phyloP scores from a whole-genome alignment of 2,329 filamentous ascomycete genomes.

The Aspergillus quadrilineatus region DNA sequence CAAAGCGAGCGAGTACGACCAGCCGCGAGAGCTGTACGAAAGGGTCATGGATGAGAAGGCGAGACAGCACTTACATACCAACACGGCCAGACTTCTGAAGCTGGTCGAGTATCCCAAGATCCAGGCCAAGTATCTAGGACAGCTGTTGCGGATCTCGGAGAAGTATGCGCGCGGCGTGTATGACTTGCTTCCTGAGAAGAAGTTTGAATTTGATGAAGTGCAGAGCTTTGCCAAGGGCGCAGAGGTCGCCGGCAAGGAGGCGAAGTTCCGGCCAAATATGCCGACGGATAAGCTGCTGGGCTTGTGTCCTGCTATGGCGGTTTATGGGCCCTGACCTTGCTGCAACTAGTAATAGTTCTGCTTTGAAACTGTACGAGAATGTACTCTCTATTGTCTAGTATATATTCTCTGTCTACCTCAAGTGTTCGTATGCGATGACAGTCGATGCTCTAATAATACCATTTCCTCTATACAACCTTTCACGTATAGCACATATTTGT shows the following conservation, averaged over 20 bases:
- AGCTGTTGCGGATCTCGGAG: constrained; percentile 51
- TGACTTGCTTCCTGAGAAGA: constrained; percentile 44
- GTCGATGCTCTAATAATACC: too few relatives aligned
- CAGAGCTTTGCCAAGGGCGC: constrained; percentile 45
- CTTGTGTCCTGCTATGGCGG: neutral
- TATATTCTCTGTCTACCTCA: too few relatives aligned
- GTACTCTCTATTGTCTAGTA: too few relatives aligned
- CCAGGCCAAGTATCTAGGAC: constrained; percentile 54
- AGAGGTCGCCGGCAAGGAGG: constrained; percentile 42
- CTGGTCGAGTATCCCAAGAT: constrained; percentile 47
- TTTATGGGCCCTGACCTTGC: constrained; percentile 7
- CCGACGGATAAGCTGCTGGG: constrained; percentile 8
- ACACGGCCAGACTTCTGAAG: constrained; percentile 50
- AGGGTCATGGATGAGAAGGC: constrained; percentile 49
- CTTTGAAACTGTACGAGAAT: too few relatives aligned
- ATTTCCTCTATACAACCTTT: too few relatives aligned
- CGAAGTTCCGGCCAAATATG: constrained; percentile 7
- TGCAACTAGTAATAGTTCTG: neutral
- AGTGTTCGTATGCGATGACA: too few relatives aligned
- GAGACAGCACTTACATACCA: constrained; percentile 48
- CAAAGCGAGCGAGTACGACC: constrained; percentile 53
- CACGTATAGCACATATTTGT: too few relatives aligned
- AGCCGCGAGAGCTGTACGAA: constrained; percentile 51
- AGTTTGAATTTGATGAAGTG: constrained; percentile 49
- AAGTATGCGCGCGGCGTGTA: constrained; percentile 52